Evolutionary conservation across 225 moss, liverwort and hornwort species (phyloP), one percentile per base, ranked within the genome.

Genomic region (Straminergon stramineum): DNA sequence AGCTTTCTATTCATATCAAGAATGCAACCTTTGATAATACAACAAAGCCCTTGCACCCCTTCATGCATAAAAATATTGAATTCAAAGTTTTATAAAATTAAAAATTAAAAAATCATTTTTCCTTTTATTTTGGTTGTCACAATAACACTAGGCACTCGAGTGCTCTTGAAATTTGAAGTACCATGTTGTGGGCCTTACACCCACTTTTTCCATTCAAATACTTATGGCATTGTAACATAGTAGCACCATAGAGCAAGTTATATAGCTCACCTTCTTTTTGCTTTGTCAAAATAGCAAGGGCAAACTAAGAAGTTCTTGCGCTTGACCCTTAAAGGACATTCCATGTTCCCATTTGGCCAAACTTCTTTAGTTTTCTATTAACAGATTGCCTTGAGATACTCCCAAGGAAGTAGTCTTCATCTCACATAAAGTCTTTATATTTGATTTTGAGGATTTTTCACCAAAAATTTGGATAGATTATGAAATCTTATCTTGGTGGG

Each of bases 161-260:
- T 48, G 4, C 23, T 21, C 11, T 37, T 37, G 11, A 67, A 67
- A 20, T 67, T 5, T 6, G 11, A 67, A 67, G 19, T 67, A 20
- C 6, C 37, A 0, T 20, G 2, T 0, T 10, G 3, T n/a, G 4
- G 5, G 12, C n/a, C 11, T 37, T 6, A 4, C 35, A 6, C 11
- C 37, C 6, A 69, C 7, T 24, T 23, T n/a, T 70, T 70, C 13
- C 39, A 70, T 13, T 70, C 14, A 70, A 70, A 39, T 70, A 7
- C 14, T 70, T 70, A 24, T 70, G 13, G 23, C 70, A 69, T 22
- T n/a, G 4, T 13, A 2, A n/a, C 1, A 69, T 0, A 13, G 0
- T 23, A 2, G 5, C 4, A n/a, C 12, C 4, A n/a, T 21, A 7
- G 7, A n/a, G 12, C 2, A 4, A 69, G 8, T 21, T 22, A 69